Evolutionary conservation across 2,329 filamentous ascomycete species (phyloP).

Genomic region (Coniochaeta sp.): DNA sequence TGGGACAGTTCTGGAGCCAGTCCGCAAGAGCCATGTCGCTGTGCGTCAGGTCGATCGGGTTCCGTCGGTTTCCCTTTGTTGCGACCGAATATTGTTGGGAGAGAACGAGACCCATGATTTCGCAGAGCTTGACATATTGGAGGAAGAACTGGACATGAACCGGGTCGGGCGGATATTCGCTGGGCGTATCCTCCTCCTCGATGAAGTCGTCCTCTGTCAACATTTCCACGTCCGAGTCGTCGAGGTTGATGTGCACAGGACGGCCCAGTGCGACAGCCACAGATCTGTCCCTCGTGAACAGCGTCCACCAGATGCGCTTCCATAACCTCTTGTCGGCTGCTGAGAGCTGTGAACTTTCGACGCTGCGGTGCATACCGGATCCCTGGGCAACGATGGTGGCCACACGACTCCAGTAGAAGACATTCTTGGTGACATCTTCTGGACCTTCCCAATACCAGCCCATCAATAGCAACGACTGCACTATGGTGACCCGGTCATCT

Average conservation of each 20-base stretch:
- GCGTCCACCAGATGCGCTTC: constrained; percentile 98
- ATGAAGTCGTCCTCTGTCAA: constrained; percentile 91
- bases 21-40: constrained; percentile 97
- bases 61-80: constrained; percentile 79
- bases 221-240: constrained; percentile 98
- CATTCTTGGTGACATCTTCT: constrained; percentile 97
- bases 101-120: constrained; percentile 95
- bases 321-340: constrained; percentile 86
- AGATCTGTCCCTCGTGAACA: constrained; percentile 91
- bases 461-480: constrained; percentile 89
- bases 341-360: constrained; percentile 86
- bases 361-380: constrained; percentile 95
- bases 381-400: constrained; percentile 95
- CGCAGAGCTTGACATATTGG: constrained; percentile 94
- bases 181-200: constrained; percentile 66
- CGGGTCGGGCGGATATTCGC: constrained; percentile 73
- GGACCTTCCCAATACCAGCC: constrained; percentile 99
- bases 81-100: constrained; percentile 97
- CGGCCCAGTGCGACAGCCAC: constrained; percentile 90
- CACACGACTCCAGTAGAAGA: constrained; percentile 97
- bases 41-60: constrained; percentile 91
- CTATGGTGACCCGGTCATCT: constrained; percentile 92
- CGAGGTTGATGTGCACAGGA: constrained; percentile 90
- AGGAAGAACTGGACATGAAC: constrained; percentile 97
- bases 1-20: constrained; percentile 95